phyloP scores from a whole-genome alignment of 768 basidiomycete genomes.

The Chlorophyllum brunneum region DNA sequence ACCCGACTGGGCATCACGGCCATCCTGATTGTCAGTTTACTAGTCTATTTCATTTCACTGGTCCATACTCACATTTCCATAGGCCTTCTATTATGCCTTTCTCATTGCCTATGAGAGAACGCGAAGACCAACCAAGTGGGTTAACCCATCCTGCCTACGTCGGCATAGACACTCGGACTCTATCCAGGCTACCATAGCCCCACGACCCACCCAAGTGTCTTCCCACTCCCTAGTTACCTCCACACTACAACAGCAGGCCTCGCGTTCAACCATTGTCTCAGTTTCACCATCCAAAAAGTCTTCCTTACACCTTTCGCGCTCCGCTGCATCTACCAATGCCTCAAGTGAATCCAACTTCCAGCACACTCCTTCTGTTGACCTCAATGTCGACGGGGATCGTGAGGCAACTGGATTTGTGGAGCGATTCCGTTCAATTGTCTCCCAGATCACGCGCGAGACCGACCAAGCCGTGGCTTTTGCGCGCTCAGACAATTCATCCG shows the following conservation, averaged over 20 bases:
- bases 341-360: background rate
- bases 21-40: conserved; percentile 46
- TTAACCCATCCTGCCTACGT: conserved; percentile 13
- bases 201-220: background rate
- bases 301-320: conserved; percentile 4
- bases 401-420: conserved; percentile 43
- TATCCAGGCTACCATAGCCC: background rate
- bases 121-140: conserved; percentile 18
- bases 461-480: conserved; percentile 43
- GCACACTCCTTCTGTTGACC: conserved; percentile 2
- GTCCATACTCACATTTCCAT: conserved; percentile 1
- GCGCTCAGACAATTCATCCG: conserved; percentile 22
- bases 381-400: conserved; percentile 24
- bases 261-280: conserved; percentile 14
- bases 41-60: conserved; percentile 3
- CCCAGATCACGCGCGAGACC: conserved; percentile 48
- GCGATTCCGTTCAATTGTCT: conserved; percentile 47
- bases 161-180: conserved; percentile 11
- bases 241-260: conserved; percentile 3
- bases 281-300: conserved; percentile 9
- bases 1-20: conserved; percentile 53
- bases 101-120: conserved; percentile 22
- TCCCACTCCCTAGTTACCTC: background rate
- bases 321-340: background rate
- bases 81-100: conserved; percentile 11